Evolutionary conservation across 2,329 filamentous ascomycete genomes (phyloP).

Genomic region (Sporothrix curviconia): DNA sequence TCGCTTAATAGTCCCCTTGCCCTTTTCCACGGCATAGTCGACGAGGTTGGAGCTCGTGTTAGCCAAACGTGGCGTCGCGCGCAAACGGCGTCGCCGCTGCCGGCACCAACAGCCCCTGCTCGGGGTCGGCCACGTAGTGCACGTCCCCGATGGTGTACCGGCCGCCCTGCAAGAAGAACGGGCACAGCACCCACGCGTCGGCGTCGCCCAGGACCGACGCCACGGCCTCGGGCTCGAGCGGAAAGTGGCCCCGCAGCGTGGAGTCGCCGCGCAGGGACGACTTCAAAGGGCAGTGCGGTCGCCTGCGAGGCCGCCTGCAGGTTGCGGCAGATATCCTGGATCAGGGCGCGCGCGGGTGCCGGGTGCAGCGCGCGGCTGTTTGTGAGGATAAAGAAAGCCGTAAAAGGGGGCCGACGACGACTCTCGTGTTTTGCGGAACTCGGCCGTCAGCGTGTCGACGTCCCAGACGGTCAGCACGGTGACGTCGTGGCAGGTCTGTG

Average conservation of each 20-base stretch:
- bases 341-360: constrained; percentile 38
- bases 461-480: constrained; percentile 50
- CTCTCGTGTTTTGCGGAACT: constrained; percentile 33
- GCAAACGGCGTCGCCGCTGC: constrained; percentile 50
- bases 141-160: constrained; percentile 51
- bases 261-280: constrained; percentile 53
- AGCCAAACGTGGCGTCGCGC: constrained; percentile 51
- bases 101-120: constrained; percentile 35
- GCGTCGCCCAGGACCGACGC: constrained; percentile 42
- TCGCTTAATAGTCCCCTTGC: constrained; percentile 18
- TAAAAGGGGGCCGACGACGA: constrained; percentile 11
- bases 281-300: constrained; percentile 38
- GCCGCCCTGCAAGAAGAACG: constrained; percentile 54
- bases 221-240: constrained; percentile 72
- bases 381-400: constrained; percentile 56
- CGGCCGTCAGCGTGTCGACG: constrained; percentile 33
- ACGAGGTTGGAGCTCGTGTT: constrained; percentile 45
- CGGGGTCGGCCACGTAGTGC: constrained; percentile 50
- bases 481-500: constrained; percentile 54
- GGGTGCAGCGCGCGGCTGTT: constrained; percentile 52
- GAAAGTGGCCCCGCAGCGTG: constrained; percentile 77
- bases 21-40: constrained; percentile 51
- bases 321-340: constrained; percentile 45
- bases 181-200: constrained; percentile 49
- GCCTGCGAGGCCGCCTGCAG: constrained; percentile 37